Evolutionary conservation across 2,329 filamentous ascomycete species (phyloP), one percentile per base, ranked within the genome.

Genomic region (Colletotrichum sp.): DNA sequence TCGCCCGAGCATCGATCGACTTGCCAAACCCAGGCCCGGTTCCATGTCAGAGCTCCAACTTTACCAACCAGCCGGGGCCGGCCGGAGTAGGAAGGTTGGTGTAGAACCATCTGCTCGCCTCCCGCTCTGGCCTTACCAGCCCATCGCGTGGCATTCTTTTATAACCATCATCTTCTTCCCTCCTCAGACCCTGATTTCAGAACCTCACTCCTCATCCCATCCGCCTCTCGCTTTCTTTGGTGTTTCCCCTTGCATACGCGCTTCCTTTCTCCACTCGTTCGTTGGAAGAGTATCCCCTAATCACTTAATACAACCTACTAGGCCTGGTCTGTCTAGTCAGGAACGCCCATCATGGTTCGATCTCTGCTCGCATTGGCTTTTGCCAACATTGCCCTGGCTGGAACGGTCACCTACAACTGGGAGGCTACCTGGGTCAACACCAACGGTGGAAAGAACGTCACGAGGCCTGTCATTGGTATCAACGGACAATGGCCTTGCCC

Each of bases 401-500:
- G 76, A 7, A 83, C 81, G 0, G 82, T 86, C 21, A 82, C 80
- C 4, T 83, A 83, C 74, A 78, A 84, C 76, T 87, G 85, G 85
- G 81, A 83, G 38, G 80, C 84, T 56, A 85, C 82, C 9, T 87
- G 85, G 85, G 84, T 87, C 4, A 83, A 77, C 63, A 82, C 81
- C 5, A 77, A 81, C 8, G 85, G 85, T 1, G 84, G 86, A 72
- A 62, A 62, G 58, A 85, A 85, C 38, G 81, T 83, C 61, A 73
- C 76, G 13, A 80, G 84, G 26, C 81, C 84, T 4, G 82, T 86
- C 58, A 82, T 86, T 16, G 91, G 90, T 14, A 90, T 94, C 81
- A 93, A 94, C 78, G 87, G 87, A 5, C 80, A 89, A 79, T 92
- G 92, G 90, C 92, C 92, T 14, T 88, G 90, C 69, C 92, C 92